phyloP scores from a whole-genome alignment of 2,329 filamentous ascomycete genomes.

The Pseudocercospora vitis region DNA sequence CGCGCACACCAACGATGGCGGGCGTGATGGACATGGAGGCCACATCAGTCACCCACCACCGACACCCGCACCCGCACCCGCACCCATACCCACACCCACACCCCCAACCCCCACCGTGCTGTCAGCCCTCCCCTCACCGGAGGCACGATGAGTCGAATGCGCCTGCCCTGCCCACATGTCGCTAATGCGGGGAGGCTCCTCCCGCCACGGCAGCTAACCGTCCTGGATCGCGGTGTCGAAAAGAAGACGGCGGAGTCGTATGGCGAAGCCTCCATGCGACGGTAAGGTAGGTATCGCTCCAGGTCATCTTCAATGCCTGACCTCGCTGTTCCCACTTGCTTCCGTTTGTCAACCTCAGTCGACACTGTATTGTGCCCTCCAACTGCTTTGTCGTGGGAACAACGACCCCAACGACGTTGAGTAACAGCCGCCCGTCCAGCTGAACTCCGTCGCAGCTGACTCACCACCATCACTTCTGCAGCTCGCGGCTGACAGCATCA shows the following conservation, averaged over 20 bases:
- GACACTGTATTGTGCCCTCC: background rate
- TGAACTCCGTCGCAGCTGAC: slow-evolving; percentile 17
- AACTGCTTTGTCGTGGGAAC: background rate
- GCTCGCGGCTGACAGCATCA: slow-evolving; percentile 2
- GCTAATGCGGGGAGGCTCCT: background rate
- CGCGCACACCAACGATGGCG: too few species aligned
- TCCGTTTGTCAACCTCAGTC: slow-evolving; percentile 1
- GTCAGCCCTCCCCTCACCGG: background rate
- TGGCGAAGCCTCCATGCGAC: slow-evolving; percentile 4
- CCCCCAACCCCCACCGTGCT: background rate
- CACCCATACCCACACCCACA: too few species aligned
- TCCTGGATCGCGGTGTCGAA: background rate
- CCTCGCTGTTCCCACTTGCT: slow-evolving; percentile 2
- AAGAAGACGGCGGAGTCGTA: slow-evolving; percentile 4
- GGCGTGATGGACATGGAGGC: too few species aligned
- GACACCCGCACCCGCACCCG: too few species aligned
- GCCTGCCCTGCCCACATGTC: background rate
- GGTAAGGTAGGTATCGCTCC: slow-evolving; percentile 6
- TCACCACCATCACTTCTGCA: slow-evolving; percentile 9
- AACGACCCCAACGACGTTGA: slow-evolving; percentile 21
- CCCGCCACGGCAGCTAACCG: background rate
- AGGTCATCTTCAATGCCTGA: slow-evolving; percentile 16
- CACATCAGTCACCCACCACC: too few species aligned
- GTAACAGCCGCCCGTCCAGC: slow-evolving; percentile 14
- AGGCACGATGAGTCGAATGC: slow-evolving; percentile 1